These are phyloP conservation scores for Rhynchospora pubera DNA, from an alignment of 176 grass and related monocot species.

Conservation along the genomic window DNA sequence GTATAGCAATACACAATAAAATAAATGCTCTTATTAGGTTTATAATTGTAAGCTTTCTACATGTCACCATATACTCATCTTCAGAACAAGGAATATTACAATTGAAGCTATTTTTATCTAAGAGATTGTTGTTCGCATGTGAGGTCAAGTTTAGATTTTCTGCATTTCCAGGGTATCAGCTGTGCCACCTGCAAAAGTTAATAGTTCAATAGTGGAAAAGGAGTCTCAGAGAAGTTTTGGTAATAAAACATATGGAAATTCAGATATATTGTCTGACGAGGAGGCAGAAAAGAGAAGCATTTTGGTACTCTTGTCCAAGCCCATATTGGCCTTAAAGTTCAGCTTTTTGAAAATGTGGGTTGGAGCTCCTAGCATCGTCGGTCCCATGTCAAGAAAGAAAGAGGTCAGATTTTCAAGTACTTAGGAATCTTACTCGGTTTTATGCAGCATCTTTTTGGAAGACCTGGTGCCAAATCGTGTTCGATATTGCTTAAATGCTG, in stretches of 20 bases:
- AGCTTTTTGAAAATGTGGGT: conserved; percentile 68
- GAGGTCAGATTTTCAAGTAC: conserved; percentile 36
- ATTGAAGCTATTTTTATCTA: background rate
- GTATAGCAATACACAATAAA: background rate
- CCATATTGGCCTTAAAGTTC: conserved; percentile 80
- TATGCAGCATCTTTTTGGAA: background rate
- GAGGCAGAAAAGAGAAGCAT: conserved; percentile 41
- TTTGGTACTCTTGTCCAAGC: conserved; percentile 63
- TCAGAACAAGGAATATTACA: background rate
- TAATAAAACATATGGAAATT: background rate
- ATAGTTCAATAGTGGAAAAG: conserved; percentile 25
- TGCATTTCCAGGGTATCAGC: conserved; percentile 43
- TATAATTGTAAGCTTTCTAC: background rate
- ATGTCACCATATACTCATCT: background rate
- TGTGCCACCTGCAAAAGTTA: conserved; percentile 56
- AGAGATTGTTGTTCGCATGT: background rate
- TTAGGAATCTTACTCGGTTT: background rate
- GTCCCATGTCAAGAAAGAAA: conserved; percentile 36
- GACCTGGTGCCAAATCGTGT: background rate
- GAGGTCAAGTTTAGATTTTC: conserved; percentile 12
- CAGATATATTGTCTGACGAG: conserved; percentile 9
- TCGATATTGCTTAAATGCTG: background rate
- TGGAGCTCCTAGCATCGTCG: conserved; percentile 42
- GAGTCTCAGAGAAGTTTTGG: conserved; percentile 17
- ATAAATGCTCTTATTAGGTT: background rate